Conservation (phyloP, 2,329 filamentous ascomycete genomes). For the Fusarium sp. region DNA sequence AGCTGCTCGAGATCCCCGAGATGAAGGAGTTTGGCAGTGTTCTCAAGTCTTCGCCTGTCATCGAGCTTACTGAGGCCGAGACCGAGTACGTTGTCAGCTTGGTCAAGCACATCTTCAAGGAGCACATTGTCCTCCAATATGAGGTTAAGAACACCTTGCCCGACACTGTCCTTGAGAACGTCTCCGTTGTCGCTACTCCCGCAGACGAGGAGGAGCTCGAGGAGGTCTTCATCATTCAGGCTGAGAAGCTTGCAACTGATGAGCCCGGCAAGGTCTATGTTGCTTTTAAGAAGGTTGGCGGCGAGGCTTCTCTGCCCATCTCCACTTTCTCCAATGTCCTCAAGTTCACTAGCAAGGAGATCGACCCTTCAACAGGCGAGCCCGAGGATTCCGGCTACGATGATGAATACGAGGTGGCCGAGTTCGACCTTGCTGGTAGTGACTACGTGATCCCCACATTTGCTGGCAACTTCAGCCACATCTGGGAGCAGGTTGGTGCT, state of each 20-base stretch:
- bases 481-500: constrained; percentile 95
- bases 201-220: constrained; percentile 83
- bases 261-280: constrained; percentile 95
- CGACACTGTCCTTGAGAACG: constrained; percentile 89
- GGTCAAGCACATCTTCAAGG: constrained; percentile 98
- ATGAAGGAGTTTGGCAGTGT: constrained; percentile 88
- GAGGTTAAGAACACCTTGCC: constrained; percentile 97
- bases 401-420: constrained; percentile 96
- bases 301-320: constrained; percentile 79
- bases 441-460: constrained; percentile 96
- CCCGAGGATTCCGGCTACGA: constrained; percentile 94
- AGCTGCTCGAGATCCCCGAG: constrained; percentile 88
- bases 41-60: constrained; percentile 86
- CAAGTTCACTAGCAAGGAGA: constrained; percentile 98
- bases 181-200: constrained; percentile 82
- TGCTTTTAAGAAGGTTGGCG: constrained; percentile 85
- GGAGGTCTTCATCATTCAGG: constrained; percentile 94
- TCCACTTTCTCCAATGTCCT: constrained; percentile 90
- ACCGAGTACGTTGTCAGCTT: constrained; percentile 96
- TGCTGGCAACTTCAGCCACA: constrained; percentile 91
- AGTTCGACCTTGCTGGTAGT: constrained; percentile 88
- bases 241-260: constrained; percentile 81
- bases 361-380: constrained; percentile 92
- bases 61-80: constrained; percentile 95
- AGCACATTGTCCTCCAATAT: constrained; percentile 94